Evolutionary conservation across 805 yeast genomes (phyloP).

Genomic region (Hanseniaspora osmophila): DNA sequence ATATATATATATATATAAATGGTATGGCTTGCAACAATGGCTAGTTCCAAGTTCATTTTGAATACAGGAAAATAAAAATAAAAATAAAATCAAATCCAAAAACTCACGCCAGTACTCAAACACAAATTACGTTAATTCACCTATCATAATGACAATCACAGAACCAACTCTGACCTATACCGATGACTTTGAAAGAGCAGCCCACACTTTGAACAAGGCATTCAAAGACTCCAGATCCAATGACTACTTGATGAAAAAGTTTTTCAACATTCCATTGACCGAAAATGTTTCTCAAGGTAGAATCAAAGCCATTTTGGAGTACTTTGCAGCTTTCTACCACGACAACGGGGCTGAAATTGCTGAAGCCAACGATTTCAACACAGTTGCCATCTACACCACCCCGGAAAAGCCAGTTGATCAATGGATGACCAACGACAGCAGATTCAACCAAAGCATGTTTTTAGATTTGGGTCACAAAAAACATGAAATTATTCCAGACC

Average conservation of each 20-base stretch:
- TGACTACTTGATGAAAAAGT: conserved; percentile 7
- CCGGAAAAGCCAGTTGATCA: conserved; percentile 6
- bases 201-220: conserved; percentile 2
- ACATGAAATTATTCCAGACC: conserved; percentile 14
- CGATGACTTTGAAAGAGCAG: conserved; percentile 5
- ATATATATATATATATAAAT: too few species aligned
- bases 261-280: conserved; percentile 5
- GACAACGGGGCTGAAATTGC: conserved; percentile 6
- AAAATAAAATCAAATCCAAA: too few species aligned
- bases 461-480: conserved; percentile 10
- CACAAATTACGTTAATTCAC: too few species aligned
- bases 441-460: conserved; percentile 4
- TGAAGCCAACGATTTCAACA: conserved; percentile 7
- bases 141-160: conserved; percentile 3
- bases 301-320: conserved; percentile 5
- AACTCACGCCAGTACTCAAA: too few species aligned
- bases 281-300: conserved; percentile 3
- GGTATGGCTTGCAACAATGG: too few species aligned
- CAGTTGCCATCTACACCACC: conserved; percentile 7
- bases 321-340: conserved; percentile 6
- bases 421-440: conserved; percentile 6
- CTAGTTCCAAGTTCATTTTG: too few species aligned
- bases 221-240: conserved; percentile 4
- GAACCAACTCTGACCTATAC: conserved; percentile 12
- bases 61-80: too few species aligned